A percentile compares a stretch with the other conserved stretches of the same genome.
phyloP scores from a whole-genome alignment of 495 filamentous ascomycete species.

The Podospora fimiseda region DNA sequence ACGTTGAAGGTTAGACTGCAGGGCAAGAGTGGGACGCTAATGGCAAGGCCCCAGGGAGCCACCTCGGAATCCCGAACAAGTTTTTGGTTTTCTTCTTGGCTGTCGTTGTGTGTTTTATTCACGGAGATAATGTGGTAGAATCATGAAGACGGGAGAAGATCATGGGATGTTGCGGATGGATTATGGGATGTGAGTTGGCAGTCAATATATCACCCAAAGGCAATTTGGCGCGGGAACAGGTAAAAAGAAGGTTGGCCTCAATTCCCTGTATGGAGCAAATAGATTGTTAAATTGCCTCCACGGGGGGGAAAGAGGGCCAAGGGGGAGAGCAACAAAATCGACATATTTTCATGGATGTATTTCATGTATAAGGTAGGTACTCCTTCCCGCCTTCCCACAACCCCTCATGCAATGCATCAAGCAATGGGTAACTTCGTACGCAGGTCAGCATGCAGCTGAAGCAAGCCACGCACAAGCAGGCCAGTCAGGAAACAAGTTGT shows the following conservation, averaged over 20 bases:
- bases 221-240: conserved; percentile 13
- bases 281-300: no score
- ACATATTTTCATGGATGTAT: no score
- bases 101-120: background rate
- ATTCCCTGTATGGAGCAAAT: conserved; percentile 22
- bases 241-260: conserved; percentile 22
- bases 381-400: background rate
- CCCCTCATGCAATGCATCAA: conserved; percentile 5
- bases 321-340: no score
- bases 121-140: no score
- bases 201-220: conserved; percentile 4
- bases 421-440: background rate
- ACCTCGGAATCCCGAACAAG: conserved; percentile 10
- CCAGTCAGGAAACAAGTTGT: background rate
- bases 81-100: background rate
- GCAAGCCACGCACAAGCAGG: conserved; percentile 9
- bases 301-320: no score
- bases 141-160: no score
- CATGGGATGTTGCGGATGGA: no score
- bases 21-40: background rate
- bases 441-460: conserved; percentile 3
- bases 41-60: conserved; percentile 13
- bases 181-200: no score
- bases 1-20: conserved; percentile 1
- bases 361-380: no score